Percentiles rank a stretch among this genome's conserved stretches.
Conservation (phyloP, 108 stramenopile species). For the Skeletonema tropicum region DNA sequence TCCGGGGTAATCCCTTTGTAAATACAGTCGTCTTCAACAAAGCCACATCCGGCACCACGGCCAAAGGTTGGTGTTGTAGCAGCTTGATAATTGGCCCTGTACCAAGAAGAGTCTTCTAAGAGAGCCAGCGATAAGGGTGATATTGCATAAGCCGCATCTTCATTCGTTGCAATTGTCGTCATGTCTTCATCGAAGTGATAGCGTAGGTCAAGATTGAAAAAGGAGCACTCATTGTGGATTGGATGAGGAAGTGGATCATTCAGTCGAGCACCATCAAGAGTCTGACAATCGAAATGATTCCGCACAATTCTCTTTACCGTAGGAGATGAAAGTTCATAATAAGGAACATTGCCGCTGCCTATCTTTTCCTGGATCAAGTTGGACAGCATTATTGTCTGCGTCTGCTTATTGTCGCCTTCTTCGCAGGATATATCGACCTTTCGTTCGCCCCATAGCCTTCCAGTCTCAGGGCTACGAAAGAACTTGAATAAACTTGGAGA, state of each 20-base stretch:
- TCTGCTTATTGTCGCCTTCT: conserved; percentile 25
- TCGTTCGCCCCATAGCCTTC: conserved; percentile 37
- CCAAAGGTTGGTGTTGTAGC: conserved; percentile 45
- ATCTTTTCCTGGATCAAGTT: conserved; percentile 42
- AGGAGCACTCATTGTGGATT: conserved; percentile 47
- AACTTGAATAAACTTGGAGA: conserved; percentile 66
- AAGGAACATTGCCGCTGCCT: not conserved
- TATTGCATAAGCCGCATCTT: conserved; percentile 36
- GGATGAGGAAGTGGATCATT: conserved; percentile 26
- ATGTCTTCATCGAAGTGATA: conserved; percentile 52
- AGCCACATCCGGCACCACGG: conserved; percentile 52
- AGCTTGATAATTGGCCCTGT: conserved; percentile 58
- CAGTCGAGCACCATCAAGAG: conserved; percentile 40
- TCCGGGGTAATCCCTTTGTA: conserved; percentile 27
- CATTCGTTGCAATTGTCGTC: conserved; percentile 22
- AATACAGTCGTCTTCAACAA: conserved; percentile 44
- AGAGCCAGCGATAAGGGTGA: conserved; percentile 51
- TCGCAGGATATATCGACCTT: conserved; percentile 33
- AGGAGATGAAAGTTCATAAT: conserved; percentile 47
- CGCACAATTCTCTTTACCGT: conserved; percentile 41
- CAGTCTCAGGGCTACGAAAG: conserved; percentile 78
- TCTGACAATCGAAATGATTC: conserved; percentile 59
- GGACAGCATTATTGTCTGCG: conserved; percentile 34
- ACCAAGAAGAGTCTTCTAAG: conserved; percentile 56
- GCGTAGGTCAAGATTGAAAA: conserved; percentile 53